Base-by-base conservation (phyloP, 2,329 filamentous ascomycete genomes). In the Teratosphaeria destructans region DNA sequence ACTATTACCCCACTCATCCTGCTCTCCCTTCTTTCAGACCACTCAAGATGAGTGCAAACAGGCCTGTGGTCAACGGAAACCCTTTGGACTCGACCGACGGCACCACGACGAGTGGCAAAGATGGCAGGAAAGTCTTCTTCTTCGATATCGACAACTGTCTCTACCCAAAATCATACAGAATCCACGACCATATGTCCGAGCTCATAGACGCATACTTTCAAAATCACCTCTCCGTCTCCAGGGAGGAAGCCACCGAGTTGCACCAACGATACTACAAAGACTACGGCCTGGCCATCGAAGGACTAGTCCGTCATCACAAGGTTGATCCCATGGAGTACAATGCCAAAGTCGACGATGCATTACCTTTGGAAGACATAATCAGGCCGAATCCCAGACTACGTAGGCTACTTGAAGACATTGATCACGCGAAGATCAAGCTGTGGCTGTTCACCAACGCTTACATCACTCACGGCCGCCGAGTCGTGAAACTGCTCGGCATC, bases 61-160 rank as follows among this genome's bases (percentile, higher is more conserved):
- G 43, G 43, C 23, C 7, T 49, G 2, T 11, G n/a, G 5, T 11
- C 16, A 19, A 10, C 8, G 5, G 11, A n/a, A n/a, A 19, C 5
- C 16, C n/a, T n/a, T 34, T 23, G 39, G 19, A 23, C n/a, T 19
- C 43, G 43, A 49, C 43, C n/a, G n/a, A 49, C 43, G 19, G 43
- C 43, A n/a, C 16, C 11, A 49, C 10, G 19, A 29, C 16, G 29
- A 56, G 35, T 56, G 55, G 55, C 55, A 19, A 56, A 16, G 55
- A 29, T 47, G 35, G 27, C n/a, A 55, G 43, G 29, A 62, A 60
- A 16, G 57, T 52, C 23, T 82, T 85, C 73, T 85, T 84, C 74
- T 97, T 96, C 71, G 94, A 99, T 72, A 97, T 99, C 71, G 94
- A 99, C 80, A 99, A 99, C 72, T 99, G 95, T 76, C 83, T 97